Conservation (phyloP, 2,329 filamentous ascomycete genomes). For the Beauveria sp. region DNA sequence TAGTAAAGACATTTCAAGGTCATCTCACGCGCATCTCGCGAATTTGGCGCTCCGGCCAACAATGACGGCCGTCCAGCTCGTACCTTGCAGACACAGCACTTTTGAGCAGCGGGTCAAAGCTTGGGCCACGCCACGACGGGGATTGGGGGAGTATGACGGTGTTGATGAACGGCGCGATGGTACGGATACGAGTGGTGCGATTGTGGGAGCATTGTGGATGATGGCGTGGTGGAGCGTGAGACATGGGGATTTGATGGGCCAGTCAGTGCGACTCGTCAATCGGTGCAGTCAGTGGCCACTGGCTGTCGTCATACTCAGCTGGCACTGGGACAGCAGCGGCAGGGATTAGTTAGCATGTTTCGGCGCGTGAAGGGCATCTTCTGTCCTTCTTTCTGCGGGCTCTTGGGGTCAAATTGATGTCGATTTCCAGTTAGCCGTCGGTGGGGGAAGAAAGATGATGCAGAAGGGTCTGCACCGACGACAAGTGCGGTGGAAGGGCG, state of each 20-base stretch:
- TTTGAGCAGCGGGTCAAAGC: not conserved
- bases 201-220: not conserved
- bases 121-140: not conserved
- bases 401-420: too few species aligned
- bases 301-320: conserved; percentile 7
- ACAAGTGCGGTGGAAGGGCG: not conserved
- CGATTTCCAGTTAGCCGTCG: too few species aligned
- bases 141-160: not conserved
- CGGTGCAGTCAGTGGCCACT: not conserved
- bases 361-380: not conserved
- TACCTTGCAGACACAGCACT: not conserved
- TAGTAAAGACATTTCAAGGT: not conserved
- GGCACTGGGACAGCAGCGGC: not conserved
- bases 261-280: not conserved
- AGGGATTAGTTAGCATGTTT: not conserved
- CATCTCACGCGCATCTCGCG: not conserved
- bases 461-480: not conserved
- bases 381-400: too few species aligned
- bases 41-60: not conserved
- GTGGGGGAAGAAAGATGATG: not conserved
- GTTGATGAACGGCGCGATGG: not conserved
- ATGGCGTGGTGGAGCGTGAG: not conserved
- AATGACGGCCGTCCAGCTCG: not conserved
- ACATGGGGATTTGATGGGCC: not conserved
- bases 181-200: not conserved